These are phyloP conservation scores for Teratosphaeria pseudoeucalypti DNA, from an alignment of 2,329 filamentous ascomycete genomes.

Conservation along the genomic window DNA sequence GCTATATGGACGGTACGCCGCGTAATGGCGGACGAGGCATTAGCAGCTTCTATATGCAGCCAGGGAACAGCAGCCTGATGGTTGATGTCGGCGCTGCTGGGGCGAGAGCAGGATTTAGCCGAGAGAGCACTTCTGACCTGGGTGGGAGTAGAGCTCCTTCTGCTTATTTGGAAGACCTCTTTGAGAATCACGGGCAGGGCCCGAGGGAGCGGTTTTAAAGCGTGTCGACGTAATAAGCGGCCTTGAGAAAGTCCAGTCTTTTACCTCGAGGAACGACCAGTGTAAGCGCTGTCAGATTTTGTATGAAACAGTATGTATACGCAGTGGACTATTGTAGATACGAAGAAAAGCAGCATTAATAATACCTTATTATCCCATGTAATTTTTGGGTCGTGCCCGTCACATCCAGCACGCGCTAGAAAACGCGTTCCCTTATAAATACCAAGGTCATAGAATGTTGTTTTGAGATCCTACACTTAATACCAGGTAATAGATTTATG, in stretches of 20 bases:
- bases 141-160: conserved; percentile 67
- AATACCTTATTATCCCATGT: neutral
- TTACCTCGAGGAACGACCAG: neutral
- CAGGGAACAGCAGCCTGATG: conserved; percentile 27
- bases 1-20: conserved; percentile 8
- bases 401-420: neutral
- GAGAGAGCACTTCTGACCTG: conserved; percentile 42
- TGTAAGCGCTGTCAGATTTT: neutral
- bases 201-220: conserved; percentile 11
- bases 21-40: conserved; percentile 3
- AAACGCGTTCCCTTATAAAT: neutral
- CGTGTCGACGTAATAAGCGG: neutral
- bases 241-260: neutral
- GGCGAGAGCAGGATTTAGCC: conserved; percentile 10
- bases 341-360: neutral
- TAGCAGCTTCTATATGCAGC: conserved; percentile 18
- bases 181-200: conserved; percentile 56
- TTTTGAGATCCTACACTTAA: too few relatives aligned
- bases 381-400: neutral
- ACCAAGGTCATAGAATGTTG: too few relatives aligned
- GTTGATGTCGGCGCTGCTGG: conserved; percentile 7
- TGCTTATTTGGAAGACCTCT: conserved; percentile 80
- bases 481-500: too few relatives aligned
- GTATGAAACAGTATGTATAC: neutral
- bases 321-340: neutral